phyloP scores from a whole-genome alignment of 1,284 basidiomycete genomes.

The Apiotrichum veenhuisii region DNA sequence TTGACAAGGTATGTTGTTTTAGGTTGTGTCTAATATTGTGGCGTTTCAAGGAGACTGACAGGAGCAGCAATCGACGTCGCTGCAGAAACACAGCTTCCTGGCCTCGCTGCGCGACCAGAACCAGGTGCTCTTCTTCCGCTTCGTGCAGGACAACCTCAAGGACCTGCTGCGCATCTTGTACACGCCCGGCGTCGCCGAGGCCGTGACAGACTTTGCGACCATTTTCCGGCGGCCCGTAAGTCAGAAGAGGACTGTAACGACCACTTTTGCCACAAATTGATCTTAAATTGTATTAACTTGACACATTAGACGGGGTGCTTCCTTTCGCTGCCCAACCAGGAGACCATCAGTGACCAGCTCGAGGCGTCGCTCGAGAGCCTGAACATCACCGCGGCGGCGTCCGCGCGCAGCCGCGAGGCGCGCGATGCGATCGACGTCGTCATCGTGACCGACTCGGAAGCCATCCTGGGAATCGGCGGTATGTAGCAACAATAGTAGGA shows the following conservation, averaged over 20 bases:
- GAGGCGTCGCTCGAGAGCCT: conserved; percentile 45
- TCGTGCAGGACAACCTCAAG: conserved; percentile 63
- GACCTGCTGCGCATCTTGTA: conserved; percentile 62
- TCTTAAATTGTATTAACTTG: too few species aligned
- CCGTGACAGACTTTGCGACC: conserved; percentile 71
- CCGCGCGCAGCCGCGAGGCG: conserved; percentile 60
- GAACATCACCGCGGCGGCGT: conserved; percentile 60
- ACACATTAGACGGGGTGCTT: conserved; percentile 27
- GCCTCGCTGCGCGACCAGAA: conserved; percentile 54
- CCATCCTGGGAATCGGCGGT: conserved; percentile 67
- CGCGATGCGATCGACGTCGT: conserved; percentile 62
- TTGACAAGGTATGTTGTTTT: conserved; percentile 37
- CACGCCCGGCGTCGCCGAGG: conserved; percentile 51
- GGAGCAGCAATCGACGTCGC: neutral
- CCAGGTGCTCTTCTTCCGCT: conserved; percentile 68
- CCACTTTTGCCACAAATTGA: conserved; percentile 40
- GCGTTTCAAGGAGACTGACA: too few species aligned
- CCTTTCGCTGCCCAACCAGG: conserved; percentile 57
- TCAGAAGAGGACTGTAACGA: conserved; percentile 54
- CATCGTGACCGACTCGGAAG: conserved; percentile 77
- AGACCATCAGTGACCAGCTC: conserved; percentile 60
- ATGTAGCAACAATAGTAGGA: too few species aligned
- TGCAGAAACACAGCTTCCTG: too few species aligned
- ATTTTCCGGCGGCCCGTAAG: conserved; percentile 65
- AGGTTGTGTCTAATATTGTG: too few species aligned